Percentiles rank a stretch among this genome's conserved stretches.
Evolutionary conservation across 345 rosid genomes (phyloP).

Genomic region (Eucalyptus tenuipes): DNA sequence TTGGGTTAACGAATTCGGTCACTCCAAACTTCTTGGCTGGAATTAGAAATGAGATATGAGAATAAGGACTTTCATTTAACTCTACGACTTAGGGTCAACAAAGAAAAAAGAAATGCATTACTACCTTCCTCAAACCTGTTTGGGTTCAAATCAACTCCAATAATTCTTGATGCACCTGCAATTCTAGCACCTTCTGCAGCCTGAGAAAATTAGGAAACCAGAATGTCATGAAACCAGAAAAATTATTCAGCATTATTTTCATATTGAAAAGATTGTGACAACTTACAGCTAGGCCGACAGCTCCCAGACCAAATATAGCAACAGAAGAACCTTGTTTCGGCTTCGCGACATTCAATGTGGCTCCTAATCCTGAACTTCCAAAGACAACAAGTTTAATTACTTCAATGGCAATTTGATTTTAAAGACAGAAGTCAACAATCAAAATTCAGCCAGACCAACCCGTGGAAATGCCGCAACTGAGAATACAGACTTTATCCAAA

Average conservation of each 20-base stretch:
- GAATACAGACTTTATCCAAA: constrained; percentile 25
- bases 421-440: not conserved
- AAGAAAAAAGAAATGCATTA: not conserved
- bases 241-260: not conserved
- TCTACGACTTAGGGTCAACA: not conserved
- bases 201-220: not conserved
- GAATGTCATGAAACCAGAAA: not conserved
- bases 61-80: not conserved
- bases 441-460: not conserved
- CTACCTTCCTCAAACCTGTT: constrained; percentile 19
- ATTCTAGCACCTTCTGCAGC: constrained; percentile 37
- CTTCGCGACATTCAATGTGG: constrained; percentile 28
- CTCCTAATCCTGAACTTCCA: constrained; percentile 18
- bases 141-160: constrained; percentile 24
- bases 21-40: constrained; percentile 32
- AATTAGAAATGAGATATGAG: not conserved
- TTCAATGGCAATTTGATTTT: no score
- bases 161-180: constrained; percentile 27
- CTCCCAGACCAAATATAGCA: constrained; percentile 35
- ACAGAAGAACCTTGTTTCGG: constrained; percentile 16
- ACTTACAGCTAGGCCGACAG: constrained; percentile 29
- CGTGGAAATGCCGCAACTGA: constrained; percentile 26
- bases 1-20: constrained; percentile 20
- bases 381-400: not conserved
- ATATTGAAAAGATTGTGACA: not conserved